These are phyloP conservation scores for Stephanodiscus minutulus DNA, from an alignment of 108 stramenopile species.

Conservation along the genomic window DNA sequence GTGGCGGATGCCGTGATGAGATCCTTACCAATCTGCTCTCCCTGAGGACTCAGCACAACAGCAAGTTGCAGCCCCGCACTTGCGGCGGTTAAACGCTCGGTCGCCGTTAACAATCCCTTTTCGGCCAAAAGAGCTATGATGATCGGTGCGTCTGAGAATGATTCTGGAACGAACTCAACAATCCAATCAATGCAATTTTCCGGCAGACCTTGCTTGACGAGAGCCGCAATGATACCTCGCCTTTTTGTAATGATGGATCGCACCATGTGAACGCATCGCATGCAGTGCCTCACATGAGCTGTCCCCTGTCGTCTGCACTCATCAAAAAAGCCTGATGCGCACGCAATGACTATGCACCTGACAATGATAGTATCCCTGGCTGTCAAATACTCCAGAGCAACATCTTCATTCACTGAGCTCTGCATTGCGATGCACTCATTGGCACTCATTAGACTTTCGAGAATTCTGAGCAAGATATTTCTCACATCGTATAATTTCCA, in stretches of 20 bases:
- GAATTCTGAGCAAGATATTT: constrained; percentile 50
- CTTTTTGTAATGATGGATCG: constrained; percentile 47
- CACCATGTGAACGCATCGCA: constrained; percentile 54
- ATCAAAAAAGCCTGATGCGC: constrained; percentile 26
- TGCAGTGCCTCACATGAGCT: constrained; percentile 36
- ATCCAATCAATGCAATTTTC: constrained; percentile 64
- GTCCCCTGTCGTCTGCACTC: neutral
- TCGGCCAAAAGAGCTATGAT: constrained; percentile 53
- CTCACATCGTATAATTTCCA: constrained; percentile 65
- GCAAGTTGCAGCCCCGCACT: constrained; percentile 63
- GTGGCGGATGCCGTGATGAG: constrained; percentile 52
- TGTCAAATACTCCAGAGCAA: constrained; percentile 53
- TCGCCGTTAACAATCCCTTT: constrained; percentile 53
- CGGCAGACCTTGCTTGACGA: constrained; percentile 66
- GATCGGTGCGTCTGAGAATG: constrained; percentile 52
- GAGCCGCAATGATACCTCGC: constrained; percentile 58
- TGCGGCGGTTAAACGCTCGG: constrained; percentile 62
- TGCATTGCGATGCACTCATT: constrained; percentile 49
- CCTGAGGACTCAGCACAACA: constrained; percentile 53
- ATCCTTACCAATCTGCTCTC: constrained; percentile 48
- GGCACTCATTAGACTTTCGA: constrained; percentile 51
- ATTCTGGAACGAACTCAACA: constrained; percentile 71
- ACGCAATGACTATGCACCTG: constrained; percentile 56
- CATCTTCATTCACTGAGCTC: constrained; percentile 12
- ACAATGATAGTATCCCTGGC: constrained; percentile 60